These are phyloP conservation scores for Fusarium tupiense DNA, from an alignment of 2,329 filamentous ascomycete genomes.

Conservation along the genomic window DNA sequence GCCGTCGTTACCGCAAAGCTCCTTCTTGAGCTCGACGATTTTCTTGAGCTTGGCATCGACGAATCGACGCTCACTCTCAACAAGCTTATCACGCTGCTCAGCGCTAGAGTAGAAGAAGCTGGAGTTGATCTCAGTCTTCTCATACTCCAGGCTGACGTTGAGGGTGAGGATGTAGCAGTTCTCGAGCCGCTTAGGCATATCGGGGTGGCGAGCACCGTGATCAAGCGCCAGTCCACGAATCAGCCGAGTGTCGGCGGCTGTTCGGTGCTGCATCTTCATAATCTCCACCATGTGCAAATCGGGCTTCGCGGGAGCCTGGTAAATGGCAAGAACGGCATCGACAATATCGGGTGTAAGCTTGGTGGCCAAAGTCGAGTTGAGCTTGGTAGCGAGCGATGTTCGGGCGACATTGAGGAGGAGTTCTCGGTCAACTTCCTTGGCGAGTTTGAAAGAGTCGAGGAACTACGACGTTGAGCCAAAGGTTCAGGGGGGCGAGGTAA, in stretches of 20 bases:
- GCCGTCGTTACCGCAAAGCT: slow-evolving; percentile 91
- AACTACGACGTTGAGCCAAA: slow-evolving; percentile 65
- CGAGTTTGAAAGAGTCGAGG: slow-evolving; percentile 91
- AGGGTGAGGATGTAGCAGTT: slow-evolving; percentile 95
- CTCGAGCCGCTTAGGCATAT: slow-evolving; percentile 97
- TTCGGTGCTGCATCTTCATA: slow-evolving; percentile 99
- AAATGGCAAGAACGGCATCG: slow-evolving; percentile 94
- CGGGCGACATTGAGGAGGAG: slow-evolving; percentile 91
- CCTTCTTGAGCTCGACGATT: slow-evolving; percentile 97
- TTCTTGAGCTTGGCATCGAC: slow-evolving; percentile 97
- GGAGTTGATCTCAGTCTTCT: slow-evolving; percentile 99
- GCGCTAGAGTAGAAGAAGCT: slow-evolving; percentile 98
- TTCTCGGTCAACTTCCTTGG: slow-evolving; percentile 89
- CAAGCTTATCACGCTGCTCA: slow-evolving; percentile 96
- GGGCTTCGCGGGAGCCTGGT: slow-evolving; percentile 88
- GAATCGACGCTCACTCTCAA: slow-evolving; percentile 95
- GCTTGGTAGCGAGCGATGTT: slow-evolving; percentile 94
- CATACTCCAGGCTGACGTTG: slow-evolving; percentile 97
- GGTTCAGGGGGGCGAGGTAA: neutral
- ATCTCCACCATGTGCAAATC: slow-evolving; percentile 99
- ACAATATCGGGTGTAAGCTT: slow-evolving; percentile 95
- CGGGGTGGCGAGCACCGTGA: slow-evolving; percentile 94
- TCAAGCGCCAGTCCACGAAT: slow-evolving; percentile 93
- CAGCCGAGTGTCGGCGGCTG: slow-evolving; percentile 93
- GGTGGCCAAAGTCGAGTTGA: slow-evolving; percentile 87